Evolutionary conservation across 2,329 filamentous ascomycete genomes (phyloP).

Genomic region (Colletotrichum cereale): DNA sequence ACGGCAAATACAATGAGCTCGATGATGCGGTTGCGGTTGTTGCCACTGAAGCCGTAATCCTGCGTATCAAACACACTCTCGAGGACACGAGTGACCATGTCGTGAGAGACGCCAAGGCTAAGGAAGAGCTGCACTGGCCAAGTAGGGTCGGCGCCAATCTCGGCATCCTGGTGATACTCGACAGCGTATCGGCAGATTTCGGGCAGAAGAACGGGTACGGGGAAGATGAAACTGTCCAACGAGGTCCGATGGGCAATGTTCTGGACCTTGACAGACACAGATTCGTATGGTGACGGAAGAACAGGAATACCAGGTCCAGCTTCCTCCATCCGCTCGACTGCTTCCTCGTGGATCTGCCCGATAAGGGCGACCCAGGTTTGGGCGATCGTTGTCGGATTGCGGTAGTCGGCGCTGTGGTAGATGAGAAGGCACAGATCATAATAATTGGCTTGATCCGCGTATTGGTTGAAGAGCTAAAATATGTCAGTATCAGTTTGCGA

Average conservation of each 20-base stretch:
- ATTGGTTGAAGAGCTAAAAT: conserved; percentile 87
- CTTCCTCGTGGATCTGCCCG: conserved; percentile 74
- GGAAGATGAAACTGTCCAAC: conserved; percentile 76
- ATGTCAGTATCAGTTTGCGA: conserved; percentile 41
- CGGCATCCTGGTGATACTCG: conserved; percentile 68
- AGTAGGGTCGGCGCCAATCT: conserved; percentile 66
- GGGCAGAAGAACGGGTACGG: conserved; percentile 70
- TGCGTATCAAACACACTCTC: conserved; percentile 70
- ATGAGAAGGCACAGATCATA: conserved; percentile 94
- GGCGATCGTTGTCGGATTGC: conserved; percentile 85
- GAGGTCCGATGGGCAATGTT: conserved; percentile 75
- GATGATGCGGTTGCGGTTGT: conserved; percentile 62
- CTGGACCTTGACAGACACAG: conserved; percentile 73
- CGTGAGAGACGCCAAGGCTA: conserved; percentile 67
- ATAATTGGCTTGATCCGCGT: conserved; percentile 91
- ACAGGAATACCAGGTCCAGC: conserved; percentile 55
- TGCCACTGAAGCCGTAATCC: conserved; percentile 69
- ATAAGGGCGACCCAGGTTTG: conserved; percentile 89
- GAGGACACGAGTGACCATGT: conserved; percentile 67
- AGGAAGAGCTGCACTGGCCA: conserved; percentile 71
- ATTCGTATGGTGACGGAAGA: conserved; percentile 75
- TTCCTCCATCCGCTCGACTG: conserved; percentile 57
- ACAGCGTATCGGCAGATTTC: conserved; percentile 73
- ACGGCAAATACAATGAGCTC: conserved; percentile 67
- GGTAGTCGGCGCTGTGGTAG: conserved; percentile 91